These are phyloP conservation scores for Colletotrichum caudatum DNA, from an alignment of 2,329 filamentous ascomycete species.

Conservation along the genomic window DNA sequence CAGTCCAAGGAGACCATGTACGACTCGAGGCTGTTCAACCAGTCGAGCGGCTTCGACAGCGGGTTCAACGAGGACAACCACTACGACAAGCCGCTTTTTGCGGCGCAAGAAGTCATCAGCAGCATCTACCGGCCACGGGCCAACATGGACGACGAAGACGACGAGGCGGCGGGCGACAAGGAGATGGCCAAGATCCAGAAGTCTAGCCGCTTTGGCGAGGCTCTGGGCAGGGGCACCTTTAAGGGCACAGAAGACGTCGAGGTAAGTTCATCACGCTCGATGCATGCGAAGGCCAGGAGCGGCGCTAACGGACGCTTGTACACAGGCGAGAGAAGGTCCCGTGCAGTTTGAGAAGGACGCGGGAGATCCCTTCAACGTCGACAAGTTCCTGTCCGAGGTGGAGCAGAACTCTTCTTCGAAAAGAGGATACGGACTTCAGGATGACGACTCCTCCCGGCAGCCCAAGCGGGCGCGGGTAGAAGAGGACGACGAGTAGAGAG, in stretches of 20 bases:
- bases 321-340: constrained; percentile 82
- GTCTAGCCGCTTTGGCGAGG: constrained; percentile 84
- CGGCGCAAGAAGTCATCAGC: constrained; percentile 92
- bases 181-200: constrained; percentile 92
- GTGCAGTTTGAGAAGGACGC: constrained; percentile 96
- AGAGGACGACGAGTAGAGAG: constrained; percentile 72
- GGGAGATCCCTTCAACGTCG: constrained; percentile 89
- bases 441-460: constrained; percentile 67
- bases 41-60: constrained; percentile 87
- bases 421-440: constrained; percentile 82
- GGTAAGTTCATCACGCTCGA: constrained; percentile 59
- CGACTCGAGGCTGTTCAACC: constrained; percentile 95
- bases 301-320: constrained; percentile 18
- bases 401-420: constrained; percentile 72
- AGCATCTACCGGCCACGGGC: constrained; percentile 90
- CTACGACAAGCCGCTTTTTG: constrained; percentile 97
- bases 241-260: constrained; percentile 87
- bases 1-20: constrained; percentile 95
- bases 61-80: constrained; percentile 98
- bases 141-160: constrained; percentile 79
- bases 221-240: constrained; percentile 89
- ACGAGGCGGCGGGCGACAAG: constrained; percentile 81
- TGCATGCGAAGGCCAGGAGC: neutral
- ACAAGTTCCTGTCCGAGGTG: constrained; percentile 89
- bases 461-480: constrained; percentile 84